phyloP scores from a whole-genome alignment of 2,329 filamentous ascomycete species.

The Colletotrichum sp. region DNA sequence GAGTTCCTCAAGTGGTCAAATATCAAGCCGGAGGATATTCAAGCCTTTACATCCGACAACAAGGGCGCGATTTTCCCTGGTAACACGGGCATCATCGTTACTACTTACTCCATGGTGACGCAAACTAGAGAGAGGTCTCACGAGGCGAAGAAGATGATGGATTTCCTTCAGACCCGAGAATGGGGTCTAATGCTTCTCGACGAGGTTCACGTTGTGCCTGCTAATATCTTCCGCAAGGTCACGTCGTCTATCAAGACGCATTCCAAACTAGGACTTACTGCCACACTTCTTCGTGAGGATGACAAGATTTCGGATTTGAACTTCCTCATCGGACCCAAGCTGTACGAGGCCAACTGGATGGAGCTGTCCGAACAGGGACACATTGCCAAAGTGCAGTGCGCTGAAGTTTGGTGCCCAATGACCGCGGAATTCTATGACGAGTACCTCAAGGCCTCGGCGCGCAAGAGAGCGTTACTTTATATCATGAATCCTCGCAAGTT shows the following conservation, averaged over 20 bases:
- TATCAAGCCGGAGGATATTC: slow-evolving; percentile 88
- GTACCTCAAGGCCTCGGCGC: slow-evolving; percentile 74
- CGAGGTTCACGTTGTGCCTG: slow-evolving; percentile 97
- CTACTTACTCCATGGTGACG: slow-evolving; percentile 99
- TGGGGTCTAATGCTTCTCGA: slow-evolving; percentile 98
- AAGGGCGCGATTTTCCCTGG: slow-evolving; percentile 83
- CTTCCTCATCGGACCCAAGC: slow-evolving; percentile 94
- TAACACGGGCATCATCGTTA: slow-evolving; percentile 94
- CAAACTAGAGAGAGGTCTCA: slow-evolving; percentile 86
- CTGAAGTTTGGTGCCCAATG: slow-evolving; percentile 99
- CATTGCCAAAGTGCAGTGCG: slow-evolving; percentile 96
- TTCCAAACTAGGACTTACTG: slow-evolving; percentile 92
- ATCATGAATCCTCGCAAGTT: slow-evolving; percentile 99
- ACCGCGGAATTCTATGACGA: slow-evolving; percentile 97
- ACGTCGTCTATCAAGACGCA: slow-evolving; percentile 93
- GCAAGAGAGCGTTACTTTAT: slow-evolving; percentile 66
- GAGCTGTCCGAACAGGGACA: slow-evolving; percentile 96
- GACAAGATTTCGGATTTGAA: slow-evolving; percentile 98
- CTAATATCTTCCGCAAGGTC: slow-evolving; percentile 94
- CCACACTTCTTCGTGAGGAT: slow-evolving; percentile 92
- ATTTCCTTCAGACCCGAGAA: slow-evolving; percentile 86
- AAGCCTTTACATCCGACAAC: slow-evolving; percentile 92
- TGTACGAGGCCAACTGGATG: slow-evolving; percentile 99
- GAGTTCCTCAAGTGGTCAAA: slow-evolving; percentile 99
- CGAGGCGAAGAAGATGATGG: slow-evolving; percentile 97